phyloP scores from a whole-genome alignment of 2,329 filamentous ascomycete species.

The Proliferodiscus dingleyae region DNA sequence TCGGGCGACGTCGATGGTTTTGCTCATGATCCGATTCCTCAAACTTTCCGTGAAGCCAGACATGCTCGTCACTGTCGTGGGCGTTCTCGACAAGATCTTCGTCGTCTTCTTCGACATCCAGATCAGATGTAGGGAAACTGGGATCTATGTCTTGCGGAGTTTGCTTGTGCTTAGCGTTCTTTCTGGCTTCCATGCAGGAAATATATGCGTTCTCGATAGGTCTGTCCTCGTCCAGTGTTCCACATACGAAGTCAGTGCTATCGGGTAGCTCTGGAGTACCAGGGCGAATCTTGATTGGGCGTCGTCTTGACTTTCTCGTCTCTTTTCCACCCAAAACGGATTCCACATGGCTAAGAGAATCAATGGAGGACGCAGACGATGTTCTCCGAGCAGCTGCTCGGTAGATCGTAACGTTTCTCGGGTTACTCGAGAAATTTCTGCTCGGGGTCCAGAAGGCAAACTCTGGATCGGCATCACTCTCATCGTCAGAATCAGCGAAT shows the following conservation, averaged over 20 bases:
- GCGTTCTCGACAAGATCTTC: constrained; percentile 53
- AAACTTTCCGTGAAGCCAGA: constrained; percentile 68
- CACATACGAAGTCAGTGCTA: constrained; percentile 98
- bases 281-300: constrained; percentile 54
- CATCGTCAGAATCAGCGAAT: constrained; percentile 65
- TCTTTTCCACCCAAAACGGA: constrained; percentile 6
- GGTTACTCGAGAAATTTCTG: constrained; percentile 29
- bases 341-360: constrained; percentile 37
- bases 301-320: constrained; percentile 21
- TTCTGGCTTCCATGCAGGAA: constrained; percentile 74
- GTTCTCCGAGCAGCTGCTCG: constrained; percentile 27
- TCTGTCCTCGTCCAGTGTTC: constrained; percentile 91
- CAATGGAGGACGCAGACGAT: constrained; percentile 59
- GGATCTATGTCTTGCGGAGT: constrained; percentile 98
- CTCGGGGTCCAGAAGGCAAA: constrained; percentile 59
- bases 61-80: constrained; percentile 61
- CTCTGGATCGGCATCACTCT: constrained; percentile 59
- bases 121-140: constrained; percentile 92
- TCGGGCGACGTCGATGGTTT: constrained; percentile 42
- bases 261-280: constrained; percentile 83
- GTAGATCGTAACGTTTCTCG: constrained; percentile 21
- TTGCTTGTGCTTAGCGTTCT: constrained; percentile 71
- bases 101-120: constrained; percentile 77
- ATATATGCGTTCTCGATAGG: constrained; percentile 93
- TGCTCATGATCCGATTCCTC: constrained; percentile 61